A percentile compares a stretch with the other conserved stretches of the same genome.
phyloP scores from a whole-genome alignment of 2,329 filamentous ascomycete genomes.

The Phoma sp. region DNA sequence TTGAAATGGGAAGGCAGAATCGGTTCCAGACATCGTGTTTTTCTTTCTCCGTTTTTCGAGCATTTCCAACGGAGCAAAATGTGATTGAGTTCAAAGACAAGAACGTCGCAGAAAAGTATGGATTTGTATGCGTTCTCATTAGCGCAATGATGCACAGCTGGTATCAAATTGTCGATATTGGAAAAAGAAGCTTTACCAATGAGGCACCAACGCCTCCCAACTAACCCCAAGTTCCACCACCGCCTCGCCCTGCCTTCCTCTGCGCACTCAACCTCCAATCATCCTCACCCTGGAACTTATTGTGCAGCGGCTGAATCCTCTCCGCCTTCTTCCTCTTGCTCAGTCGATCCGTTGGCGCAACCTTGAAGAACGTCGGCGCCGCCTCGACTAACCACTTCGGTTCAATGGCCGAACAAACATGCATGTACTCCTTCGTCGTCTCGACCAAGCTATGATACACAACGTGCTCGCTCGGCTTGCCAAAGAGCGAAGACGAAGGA shows the following conservation, averaged over 20 bases:
- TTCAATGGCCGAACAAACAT: conserved; percentile 89
- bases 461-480: conserved; percentile 95
- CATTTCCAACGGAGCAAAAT: too few species aligned
- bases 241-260: conserved; percentile 81
- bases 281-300: conserved; percentile 89
- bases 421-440: conserved; percentile 98
- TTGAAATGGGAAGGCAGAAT: too few species aligned
- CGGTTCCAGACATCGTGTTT: too few species aligned
- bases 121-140: too few species aligned
- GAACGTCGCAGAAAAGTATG: too few species aligned
- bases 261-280: conserved; percentile 95
- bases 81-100: too few species aligned
- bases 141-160: too few species aligned
- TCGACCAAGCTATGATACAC: conserved; percentile 91
- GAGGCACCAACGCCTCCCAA: neutral
- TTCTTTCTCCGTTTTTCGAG: too few species aligned
- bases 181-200: too few species aligned
- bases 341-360: conserved; percentile 83
- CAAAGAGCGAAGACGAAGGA: conserved; percentile 88
- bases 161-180: too few species aligned
- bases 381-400: conserved; percentile 94
- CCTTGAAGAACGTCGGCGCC: conserved; percentile 99
- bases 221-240: conserved; percentile 92
- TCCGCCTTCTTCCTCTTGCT: conserved; percentile 94
- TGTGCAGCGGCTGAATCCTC: conserved; percentile 93